Percentiles rank a stretch among this genome's conserved stretches.
Conservation (phyloP, 2,329 filamentous ascomycete genomes). For the Phyllosticta paracitricarpa region DNA sequence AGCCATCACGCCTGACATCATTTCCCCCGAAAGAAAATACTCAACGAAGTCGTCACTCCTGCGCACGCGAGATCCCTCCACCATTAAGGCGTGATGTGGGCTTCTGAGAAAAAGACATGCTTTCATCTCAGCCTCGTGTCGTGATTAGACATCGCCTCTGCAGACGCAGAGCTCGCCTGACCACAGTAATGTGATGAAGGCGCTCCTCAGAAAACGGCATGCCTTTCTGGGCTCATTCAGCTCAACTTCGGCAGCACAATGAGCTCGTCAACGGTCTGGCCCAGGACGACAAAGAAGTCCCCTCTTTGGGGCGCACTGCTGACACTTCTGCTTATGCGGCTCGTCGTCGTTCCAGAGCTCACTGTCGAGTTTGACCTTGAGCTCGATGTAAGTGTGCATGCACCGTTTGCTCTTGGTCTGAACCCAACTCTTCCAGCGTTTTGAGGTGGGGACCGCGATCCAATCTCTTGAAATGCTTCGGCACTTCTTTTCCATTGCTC, state of each 20-base stretch:
- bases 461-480: too few relatives aligned
- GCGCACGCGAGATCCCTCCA: too few relatives aligned
- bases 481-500: too few relatives aligned
- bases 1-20: too few relatives aligned
- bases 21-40: too few relatives aligned
- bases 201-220: neutral
- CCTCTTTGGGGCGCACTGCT: neutral
- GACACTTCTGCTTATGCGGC: neutral
- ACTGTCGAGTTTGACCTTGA: neutral
- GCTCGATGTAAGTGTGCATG: neutral
- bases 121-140: too few relatives aligned
- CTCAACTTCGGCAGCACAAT: neutral
- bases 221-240: neutral
- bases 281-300: neutral
- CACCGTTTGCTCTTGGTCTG: neutral
- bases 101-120: too few relatives aligned
- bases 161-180: too few relatives aligned
- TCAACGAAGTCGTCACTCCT: too few relatives aligned
- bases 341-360: neutral
- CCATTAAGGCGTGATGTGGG: too few relatives aligned
- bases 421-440: neutral
- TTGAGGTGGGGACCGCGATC: neutral
- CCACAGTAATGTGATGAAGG: neutral
- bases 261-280: neutral
- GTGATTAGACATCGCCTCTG: too few relatives aligned